Evolutionary conservation across 2,329 filamentous ascomycete species (phyloP).

Genomic region (Dryadomyces quercivorus): DNA sequence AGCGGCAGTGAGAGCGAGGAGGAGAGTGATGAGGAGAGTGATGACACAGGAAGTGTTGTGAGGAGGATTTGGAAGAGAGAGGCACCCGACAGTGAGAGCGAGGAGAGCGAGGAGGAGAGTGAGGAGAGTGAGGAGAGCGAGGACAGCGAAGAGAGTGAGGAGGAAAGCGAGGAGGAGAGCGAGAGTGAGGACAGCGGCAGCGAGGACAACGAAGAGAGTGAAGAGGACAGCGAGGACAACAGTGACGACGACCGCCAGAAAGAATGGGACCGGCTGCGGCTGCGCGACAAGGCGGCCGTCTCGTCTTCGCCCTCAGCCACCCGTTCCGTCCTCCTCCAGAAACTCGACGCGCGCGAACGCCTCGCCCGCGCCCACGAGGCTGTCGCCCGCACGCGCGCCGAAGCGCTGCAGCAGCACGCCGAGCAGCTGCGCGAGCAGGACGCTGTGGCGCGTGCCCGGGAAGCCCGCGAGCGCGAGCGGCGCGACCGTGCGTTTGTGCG

Average conservation of each 20-base stretch:
- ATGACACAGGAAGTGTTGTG: neutral
- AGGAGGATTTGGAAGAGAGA: neutral
- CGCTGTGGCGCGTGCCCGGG: neutral
- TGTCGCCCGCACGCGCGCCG: slow-evolving; percentile 4
- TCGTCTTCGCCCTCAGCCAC: neutral
- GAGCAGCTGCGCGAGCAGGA: slow-evolving; percentile 5
- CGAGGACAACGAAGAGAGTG: neutral
- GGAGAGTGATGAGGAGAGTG: neutral
- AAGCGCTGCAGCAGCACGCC: slow-evolving; percentile 1
- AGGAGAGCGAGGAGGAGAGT: slow-evolving; percentile 1
- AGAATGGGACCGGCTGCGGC: slow-evolving; percentile 7
- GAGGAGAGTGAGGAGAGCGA: neutral
- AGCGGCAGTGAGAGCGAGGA: neutral
- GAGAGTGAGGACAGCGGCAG: neutral
- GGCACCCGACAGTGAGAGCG: neutral
- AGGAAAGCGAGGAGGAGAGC: neutral
- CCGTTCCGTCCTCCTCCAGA: neutral
- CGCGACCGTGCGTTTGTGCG: neutral
- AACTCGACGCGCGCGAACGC: slow-evolving; percentile 8
- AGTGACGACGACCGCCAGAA: neutral
- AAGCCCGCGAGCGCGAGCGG: slow-evolving; percentile 2
- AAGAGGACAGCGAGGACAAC: neutral
- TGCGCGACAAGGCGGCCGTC: slow-evolving; percentile 5
- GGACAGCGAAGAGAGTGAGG: neutral
- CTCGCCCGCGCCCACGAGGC: slow-evolving; percentile 2